Evolutionary conservation across 768 basidiomycete species (phyloP).

Genomic region (Pulveroboletus sp.): DNA sequence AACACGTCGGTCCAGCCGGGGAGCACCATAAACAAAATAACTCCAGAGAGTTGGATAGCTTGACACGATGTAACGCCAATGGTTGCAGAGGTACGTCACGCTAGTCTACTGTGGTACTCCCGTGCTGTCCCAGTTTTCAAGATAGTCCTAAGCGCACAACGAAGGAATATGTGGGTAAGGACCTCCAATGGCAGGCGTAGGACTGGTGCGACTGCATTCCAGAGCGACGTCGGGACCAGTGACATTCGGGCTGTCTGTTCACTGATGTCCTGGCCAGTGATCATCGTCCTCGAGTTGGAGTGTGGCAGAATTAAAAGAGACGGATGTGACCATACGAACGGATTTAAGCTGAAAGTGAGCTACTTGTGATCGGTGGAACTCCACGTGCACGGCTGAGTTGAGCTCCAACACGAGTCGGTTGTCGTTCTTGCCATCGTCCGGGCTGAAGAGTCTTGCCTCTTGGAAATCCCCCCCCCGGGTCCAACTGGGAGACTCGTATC

Average conservation of each 20-base stretch:
- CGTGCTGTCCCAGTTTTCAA: not conserved
- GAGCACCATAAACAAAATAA: not conserved
- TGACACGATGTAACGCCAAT: not conserved
- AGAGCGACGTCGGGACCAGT: not conserved
- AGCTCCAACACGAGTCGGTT: not conserved
- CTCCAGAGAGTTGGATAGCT: not conserved
- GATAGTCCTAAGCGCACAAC: not conserved
- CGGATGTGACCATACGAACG: not conserved
- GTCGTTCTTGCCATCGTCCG: not conserved
- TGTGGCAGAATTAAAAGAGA: not conserved
- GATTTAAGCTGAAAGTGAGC: not conserved
- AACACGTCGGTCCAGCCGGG: not conserved
- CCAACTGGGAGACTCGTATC: no score
- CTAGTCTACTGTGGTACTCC: not conserved
- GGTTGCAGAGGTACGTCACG: constrained; percentile 1
- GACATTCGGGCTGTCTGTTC: no score
- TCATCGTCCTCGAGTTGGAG: not conserved
- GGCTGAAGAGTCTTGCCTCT: not conserved
- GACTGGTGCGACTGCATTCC: not conserved
- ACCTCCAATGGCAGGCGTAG: not conserved
- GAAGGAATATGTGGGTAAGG: not conserved
- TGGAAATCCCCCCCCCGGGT: not conserved
- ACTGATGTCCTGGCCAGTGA: no score
- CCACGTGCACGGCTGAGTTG: not conserved
- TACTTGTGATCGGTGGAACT: not conserved